Evolutionary conservation across 371 early-diverging fungal genomes (phyloP), one percentile per base, ranked within the genome.

Genomic region (Mortierella sp.): DNA sequence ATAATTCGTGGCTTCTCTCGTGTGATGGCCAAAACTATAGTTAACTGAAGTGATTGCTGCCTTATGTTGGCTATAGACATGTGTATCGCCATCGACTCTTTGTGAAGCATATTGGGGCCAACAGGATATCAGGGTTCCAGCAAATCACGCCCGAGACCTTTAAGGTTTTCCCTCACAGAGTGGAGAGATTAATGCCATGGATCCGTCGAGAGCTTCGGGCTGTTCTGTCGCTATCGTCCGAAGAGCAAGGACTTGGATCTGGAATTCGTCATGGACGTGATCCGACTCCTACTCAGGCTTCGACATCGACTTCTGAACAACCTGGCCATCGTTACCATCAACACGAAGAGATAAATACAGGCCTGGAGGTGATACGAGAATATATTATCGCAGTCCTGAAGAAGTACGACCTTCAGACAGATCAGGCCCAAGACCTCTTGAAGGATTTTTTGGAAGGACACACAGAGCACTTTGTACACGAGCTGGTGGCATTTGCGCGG

Each of bases 401-500:
- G 32, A 53, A 49, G 17, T 63, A 59, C 50, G 72, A 78, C 28
- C 60, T 68, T 6, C 79, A 79, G 39, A 64, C 79, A 6, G 78
- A 79, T 27, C 67, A 57, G 17, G 71, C 67, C 0, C 68, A 79
- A 42, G 79, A 70, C 28, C 43, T 70, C 23, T 32, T 79, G 4
- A 53, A 66, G 7, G 67, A 61, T 30, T 79, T 79, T 27, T 34
- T 79, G 26, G 71, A 64, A 23, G 79, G 63, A 11, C 60, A 64
- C 31, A 79, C 79, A 26, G 79, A 63, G 30, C 79, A 79, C 5
- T 79, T 79, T 54, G 60, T 79, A 9, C 79, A 79, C 46, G 79
- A 79, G 50, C 31, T 79, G 23, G 63, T 78, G 57, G 69, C 53
- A 1, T 79, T 79, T 64, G 79, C 79, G 9, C 56, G 79, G 34